Evolutionary conservation across 2,329 filamentous ascomycete genomes (phyloP).

Genomic region (Trichoderma semiorbis): DNA sequence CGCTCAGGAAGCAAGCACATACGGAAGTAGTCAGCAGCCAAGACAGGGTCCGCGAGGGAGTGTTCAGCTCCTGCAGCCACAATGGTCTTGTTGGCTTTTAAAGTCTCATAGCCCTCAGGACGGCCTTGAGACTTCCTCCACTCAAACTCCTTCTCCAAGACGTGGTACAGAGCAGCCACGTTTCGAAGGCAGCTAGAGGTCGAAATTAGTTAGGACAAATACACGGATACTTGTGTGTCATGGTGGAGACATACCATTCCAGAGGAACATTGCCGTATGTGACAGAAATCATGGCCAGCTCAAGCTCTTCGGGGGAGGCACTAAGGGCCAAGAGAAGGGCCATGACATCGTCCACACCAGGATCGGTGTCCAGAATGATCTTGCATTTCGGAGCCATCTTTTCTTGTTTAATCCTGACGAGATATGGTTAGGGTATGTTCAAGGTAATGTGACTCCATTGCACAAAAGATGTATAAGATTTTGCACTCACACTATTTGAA

Average conservation of each 20-base stretch:
- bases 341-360: slow-evolving; percentile 76
- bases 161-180: slow-evolving; percentile 84
- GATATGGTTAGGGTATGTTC: background rate
- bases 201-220: background rate
- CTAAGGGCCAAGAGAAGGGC: slow-evolving; percentile 85
- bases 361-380: slow-evolving; percentile 92
- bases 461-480: background rate
- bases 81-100: slow-evolving; percentile 72
- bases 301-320: slow-evolving; percentile 76
- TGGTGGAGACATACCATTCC: slow-evolving; percentile 55
- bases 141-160: slow-evolving; percentile 81
- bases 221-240: background rate
- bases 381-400: slow-evolving; percentile 44
- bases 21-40: slow-evolving; percentile 89
- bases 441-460: background rate
- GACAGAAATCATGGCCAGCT: slow-evolving; percentile 79
- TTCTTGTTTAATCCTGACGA: background rate
- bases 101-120: slow-evolving; percentile 66
- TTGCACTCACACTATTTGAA: background rate
- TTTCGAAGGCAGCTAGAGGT: slow-evolving; percentile 73
- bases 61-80: slow-evolving; percentile 85
- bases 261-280: slow-evolving; percentile 94
- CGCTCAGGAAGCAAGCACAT: slow-evolving; percentile 33
- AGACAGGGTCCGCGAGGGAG: slow-evolving; percentile 75
- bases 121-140: slow-evolving; percentile 73